Conservation (phyloP, 2,329 filamentous ascomycete species). For the Tolypocladium inflatum region DNA sequence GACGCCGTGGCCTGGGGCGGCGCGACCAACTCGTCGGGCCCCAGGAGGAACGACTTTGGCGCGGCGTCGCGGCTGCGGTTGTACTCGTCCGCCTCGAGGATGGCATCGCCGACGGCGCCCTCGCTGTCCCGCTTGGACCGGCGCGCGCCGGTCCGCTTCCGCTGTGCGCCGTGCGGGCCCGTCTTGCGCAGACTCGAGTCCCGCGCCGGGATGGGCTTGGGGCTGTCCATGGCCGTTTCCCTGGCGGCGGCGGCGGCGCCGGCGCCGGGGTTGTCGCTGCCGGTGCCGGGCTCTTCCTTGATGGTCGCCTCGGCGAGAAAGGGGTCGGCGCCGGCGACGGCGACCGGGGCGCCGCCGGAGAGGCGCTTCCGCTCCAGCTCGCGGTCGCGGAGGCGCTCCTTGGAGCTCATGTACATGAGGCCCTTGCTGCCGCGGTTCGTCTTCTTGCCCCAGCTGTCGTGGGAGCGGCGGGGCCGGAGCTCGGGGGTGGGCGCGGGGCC, state of each 20-base stretch:
- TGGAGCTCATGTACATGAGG: conserved; percentile 66
- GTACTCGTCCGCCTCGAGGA: conserved; percentile 32
- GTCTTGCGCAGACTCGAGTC: conserved; percentile 60
- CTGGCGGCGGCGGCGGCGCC: not conserved
- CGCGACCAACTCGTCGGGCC: conserved; percentile 11
- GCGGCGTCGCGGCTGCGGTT: conserved; percentile 8
- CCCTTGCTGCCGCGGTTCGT: conserved; percentile 43
- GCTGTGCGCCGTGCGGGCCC: conserved; percentile 26
- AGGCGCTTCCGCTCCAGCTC: conserved; percentile 51
- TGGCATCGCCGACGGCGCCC: conserved; percentile 22
- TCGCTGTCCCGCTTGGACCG: conserved; percentile 40
- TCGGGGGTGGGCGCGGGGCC: conserved; percentile 37
- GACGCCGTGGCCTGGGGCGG: conserved; percentile 6
- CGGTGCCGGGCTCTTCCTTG: conserved; percentile 39
- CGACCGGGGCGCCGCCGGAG: conserved; percentile 11
- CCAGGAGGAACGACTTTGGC: conserved; percentile 12
- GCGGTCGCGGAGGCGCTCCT: conserved; percentile 53
- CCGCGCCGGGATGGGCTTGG: conserved; percentile 51
- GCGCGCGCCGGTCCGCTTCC: conserved; percentile 42
- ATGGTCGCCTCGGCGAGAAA: conserved; percentile 45
- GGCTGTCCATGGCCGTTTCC: conserved; percentile 21
- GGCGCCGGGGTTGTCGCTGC: conserved; percentile 15
- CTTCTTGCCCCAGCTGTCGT: conserved; percentile 55
- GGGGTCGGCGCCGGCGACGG: conserved; percentile 31
- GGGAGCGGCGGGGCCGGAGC: conserved; percentile 41